Percentiles rank a stretch among this genome's conserved stretches.
phyloP scores from a whole-genome alignment of 2,329 filamentous ascomycete genomes.

The Cercospora janseana region DNA sequence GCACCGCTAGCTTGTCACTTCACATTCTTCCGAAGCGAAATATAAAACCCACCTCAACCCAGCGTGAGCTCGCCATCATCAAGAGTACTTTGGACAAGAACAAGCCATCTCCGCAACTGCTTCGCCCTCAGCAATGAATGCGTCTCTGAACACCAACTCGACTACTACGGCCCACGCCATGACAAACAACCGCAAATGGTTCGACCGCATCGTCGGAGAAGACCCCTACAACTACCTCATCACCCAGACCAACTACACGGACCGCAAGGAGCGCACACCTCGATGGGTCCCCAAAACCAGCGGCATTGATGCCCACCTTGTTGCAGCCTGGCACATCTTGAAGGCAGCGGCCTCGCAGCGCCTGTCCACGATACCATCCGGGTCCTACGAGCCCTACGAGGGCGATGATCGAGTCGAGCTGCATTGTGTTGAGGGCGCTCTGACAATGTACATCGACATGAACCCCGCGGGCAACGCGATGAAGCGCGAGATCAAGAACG shows the following conservation, averaged over 20 bases:
- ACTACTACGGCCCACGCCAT: no score
- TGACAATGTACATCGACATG: slow-evolving; percentile 4
- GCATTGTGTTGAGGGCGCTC: neutral
- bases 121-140: no score
- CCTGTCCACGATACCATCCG: neutral
- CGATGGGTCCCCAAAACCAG: neutral
- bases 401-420: slow-evolving; percentile 5
- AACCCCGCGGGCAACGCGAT: slow-evolving; percentile 1
- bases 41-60: no score
- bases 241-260: neutral
- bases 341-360: neutral
- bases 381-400: neutral
- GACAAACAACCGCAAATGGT: neutral
- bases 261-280: neutral
- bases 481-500: neutral
- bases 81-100: no score
- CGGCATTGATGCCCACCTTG: neutral
- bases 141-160: no score
- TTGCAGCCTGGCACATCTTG: neutral
- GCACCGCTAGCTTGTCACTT: no score
- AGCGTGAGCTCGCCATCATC: no score
- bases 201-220: neutral
- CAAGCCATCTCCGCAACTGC: no score
- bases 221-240: neutral
- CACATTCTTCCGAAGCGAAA: no score